Evolutionary conservation across 179 eudicot genomes (phyloP), one percentile per base, ranked within the genome.

Genomic region (Camellia oleifera): DNA sequence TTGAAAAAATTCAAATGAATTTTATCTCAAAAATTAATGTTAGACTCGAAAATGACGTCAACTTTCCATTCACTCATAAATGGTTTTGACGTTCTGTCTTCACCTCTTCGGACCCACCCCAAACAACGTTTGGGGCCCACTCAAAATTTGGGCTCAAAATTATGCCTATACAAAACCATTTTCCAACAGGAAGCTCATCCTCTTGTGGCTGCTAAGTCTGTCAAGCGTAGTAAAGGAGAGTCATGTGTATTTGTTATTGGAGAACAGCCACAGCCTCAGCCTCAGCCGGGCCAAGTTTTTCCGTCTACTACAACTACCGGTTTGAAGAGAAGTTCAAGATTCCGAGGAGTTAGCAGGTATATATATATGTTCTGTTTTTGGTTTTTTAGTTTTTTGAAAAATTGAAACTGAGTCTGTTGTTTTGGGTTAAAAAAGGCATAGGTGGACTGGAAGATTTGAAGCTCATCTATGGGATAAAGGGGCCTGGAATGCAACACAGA

Each of bases 381-480:
- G 9, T 26, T 52, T 74, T 74, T 74, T 74, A 9, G 50, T 62
- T 75, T 57, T 26, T 61, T 20, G 50, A 58, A 13, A 26, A 20
- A 7, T 11, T 18, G 45, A 20, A 72, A 17, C 61, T 72, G 23
- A 71, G 2, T 13, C 23, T 32, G 1, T 26, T 4, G 26, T n/a
- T 20, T 54, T 70, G 61, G 4, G 14, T 58, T 58, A 6, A 15
- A 26, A 26, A 78, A 87, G 88, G 72, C 88, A 81, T 80, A 61
- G 85, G 7, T 78, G 83, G 84, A 83, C 86, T 57, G 84, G 84
- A 45, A 74, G 84, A 53, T 86, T 52, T 53, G 88, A 86, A 80
- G 88, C 88, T 67, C 88, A 86, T 75, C 66, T 86, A 23, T 86
- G 88, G 88, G 88, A 86, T 68, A 86, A 86, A 81, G 88, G 84